Conservation (phyloP, 805 yeast genomes). For the Sugiyamaella mastotermitis region DNA sequence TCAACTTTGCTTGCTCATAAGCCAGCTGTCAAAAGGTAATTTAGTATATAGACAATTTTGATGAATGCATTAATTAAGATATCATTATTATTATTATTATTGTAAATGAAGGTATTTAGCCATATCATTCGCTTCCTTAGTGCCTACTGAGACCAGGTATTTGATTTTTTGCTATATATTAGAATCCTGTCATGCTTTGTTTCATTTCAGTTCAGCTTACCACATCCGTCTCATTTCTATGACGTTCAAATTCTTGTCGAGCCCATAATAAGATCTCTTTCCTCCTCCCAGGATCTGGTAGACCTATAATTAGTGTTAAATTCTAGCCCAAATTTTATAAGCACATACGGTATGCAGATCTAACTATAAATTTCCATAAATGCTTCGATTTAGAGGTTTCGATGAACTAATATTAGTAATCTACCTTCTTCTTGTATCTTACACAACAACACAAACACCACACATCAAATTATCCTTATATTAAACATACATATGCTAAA, state of each 20-base stretch:
- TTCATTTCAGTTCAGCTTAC: slow-evolving; percentile 8
- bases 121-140: slow-evolving; percentile 28
- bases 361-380: slow-evolving; percentile 29
- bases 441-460: neutral
- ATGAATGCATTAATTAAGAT: neutral
- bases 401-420: slow-evolving; percentile 25
- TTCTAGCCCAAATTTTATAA: neutral
- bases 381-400: slow-evolving; percentile 29
- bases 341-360: slow-evolving; percentile 26
- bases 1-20: slow-evolving; percentile 8
- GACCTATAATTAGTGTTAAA: slow-evolving; percentile 4
- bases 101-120: slow-evolving; percentile 20
- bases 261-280: slow-evolving; percentile 31
- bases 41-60: neutral
- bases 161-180: slow-evolving; percentile 21
- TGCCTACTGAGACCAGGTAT: slow-evolving; percentile 30
- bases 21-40: neutral
- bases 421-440: neutral
- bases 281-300: slow-evolving; percentile 19
- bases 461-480: neutral
- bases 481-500: slow-evolving; percentile 14
- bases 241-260: slow-evolving; percentile 27
- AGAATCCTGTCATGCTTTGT: neutral
- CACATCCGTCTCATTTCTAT: slow-evolving; percentile 26
- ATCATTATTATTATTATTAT: neutral